A percentile compares a stretch with the other conserved stretches of the same genome.
phyloP scores from a whole-genome alignment of 768 basidiomycete genomes.

The Cytidiella melzeri region DNA sequence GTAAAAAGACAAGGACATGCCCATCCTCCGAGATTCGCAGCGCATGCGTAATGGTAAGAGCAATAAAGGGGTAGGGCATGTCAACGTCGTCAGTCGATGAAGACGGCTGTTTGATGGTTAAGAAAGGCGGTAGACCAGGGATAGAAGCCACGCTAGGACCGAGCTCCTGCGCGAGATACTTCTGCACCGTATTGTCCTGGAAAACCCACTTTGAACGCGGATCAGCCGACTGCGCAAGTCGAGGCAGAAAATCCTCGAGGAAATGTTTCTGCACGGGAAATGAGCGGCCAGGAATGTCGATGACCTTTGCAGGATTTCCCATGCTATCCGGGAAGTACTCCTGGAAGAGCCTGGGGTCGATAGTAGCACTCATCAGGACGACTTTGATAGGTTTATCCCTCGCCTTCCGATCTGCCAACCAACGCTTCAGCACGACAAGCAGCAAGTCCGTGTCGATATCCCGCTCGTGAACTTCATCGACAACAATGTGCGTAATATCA shows the following conservation, averaged over 20 bases:
- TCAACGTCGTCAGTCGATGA: conserved; percentile 55
- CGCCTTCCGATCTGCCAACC: conserved; percentile 67
- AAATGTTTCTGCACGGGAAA: conserved; percentile 82
- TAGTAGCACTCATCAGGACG: conserved; percentile 93
- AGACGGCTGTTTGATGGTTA: conserved; percentile 6
- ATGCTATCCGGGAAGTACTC: conserved; percentile 70
- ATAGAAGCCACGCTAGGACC: conserved; percentile 24
- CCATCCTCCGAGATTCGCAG: conserved; percentile 70
- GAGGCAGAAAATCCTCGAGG: conserved; percentile 68
- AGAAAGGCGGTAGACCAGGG: conserved; percentile 11
- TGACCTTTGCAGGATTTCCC: conserved; percentile 56
- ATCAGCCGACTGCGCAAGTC: conserved; percentile 31
- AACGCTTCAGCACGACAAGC: conserved; percentile 81
- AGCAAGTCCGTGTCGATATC: conserved; percentile 90
- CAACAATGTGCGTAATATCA: conserved; percentile 81
- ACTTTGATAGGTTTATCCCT: conserved; percentile 74
- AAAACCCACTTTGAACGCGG: conserved; percentile 57
- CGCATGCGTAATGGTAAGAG: conserved; percentile 75
- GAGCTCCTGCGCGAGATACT: conserved; percentile 69
- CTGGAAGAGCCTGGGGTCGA: conserved; percentile 86
- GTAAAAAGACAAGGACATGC: conserved; percentile 85
- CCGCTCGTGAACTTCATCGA: conserved; percentile 96
- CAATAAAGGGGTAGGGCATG: conserved; percentile 75
- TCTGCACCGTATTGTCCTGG: conserved; percentile 58
- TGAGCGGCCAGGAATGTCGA: conserved; percentile 86